phyloP scores from a whole-genome alignment of 352 stramenopile species.

The Globisporangium ultimum region DNA sequence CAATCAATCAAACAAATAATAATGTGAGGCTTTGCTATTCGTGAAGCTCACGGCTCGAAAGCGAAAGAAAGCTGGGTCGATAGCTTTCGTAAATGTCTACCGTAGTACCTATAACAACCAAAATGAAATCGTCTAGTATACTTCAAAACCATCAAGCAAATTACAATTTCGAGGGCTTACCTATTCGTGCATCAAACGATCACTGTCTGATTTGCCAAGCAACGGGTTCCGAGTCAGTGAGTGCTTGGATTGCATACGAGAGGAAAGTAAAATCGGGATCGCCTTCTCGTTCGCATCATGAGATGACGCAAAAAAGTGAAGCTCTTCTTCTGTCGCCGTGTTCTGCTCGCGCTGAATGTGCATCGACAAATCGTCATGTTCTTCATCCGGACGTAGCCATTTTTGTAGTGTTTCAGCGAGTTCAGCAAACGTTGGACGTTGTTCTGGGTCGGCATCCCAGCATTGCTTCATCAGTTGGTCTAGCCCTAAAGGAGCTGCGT shows the following conservation, averaged over 20 bases:
- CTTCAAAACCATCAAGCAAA: slow-evolving; percentile 1
- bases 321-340: slow-evolving; percentile 36
- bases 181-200: slow-evolving; percentile 1
- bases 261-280: slow-evolving; percentile 62
- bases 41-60: too few species aligned
- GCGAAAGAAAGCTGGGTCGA: too few species aligned
- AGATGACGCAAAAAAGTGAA: slow-evolving; percentile 59
- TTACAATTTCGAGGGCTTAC: not conserved
- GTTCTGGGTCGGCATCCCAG: slow-evolving; percentile 66
- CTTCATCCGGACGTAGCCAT: slow-evolving; percentile 36
- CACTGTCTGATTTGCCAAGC: slow-evolving; percentile 2
- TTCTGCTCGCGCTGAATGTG: slow-evolving; percentile 54
- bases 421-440: slow-evolving; percentile 59
- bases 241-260: slow-evolving; percentile 15
- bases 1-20: slow-evolving; percentile 2
- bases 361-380: slow-evolving; percentile 36
- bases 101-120: too few species aligned
- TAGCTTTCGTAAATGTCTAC: too few species aligned
- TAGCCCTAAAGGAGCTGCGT: slow-evolving; percentile 47
- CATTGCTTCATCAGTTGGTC: slow-evolving; percentile 75
- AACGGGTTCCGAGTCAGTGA: slow-evolving; percentile 17
- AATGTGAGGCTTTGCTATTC: not conserved
- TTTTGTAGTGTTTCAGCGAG: slow-evolving; percentile 57
- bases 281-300: slow-evolving; percentile 56
- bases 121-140: too few species aligned